These are phyloP conservation scores for Blastocystis sp. DNA, from an alignment of 352 stramenopile genomes.

Conservation along the genomic window DNA sequence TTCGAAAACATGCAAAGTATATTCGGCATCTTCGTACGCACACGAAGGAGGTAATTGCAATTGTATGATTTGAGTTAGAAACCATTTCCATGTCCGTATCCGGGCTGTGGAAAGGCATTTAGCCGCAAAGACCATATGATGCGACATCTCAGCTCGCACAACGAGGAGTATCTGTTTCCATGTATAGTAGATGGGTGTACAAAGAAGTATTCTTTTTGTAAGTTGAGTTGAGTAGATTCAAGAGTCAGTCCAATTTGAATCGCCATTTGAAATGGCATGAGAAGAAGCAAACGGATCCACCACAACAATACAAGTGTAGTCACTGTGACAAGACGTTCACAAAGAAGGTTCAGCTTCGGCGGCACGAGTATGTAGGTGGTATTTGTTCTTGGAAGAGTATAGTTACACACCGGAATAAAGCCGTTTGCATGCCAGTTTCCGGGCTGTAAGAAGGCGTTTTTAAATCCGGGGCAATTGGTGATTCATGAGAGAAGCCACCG, in stretches of 20 bases:
- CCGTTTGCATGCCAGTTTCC: constrained; percentile 24
- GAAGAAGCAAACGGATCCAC: background rate
- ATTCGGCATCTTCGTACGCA: constrained; percentile 16
- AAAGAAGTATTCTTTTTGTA: background rate
- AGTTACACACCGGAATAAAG: constrained; percentile 44
- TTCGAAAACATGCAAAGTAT: constrained; percentile 33
- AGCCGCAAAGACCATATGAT: constrained; percentile 30
- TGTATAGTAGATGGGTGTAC: constrained; percentile 24
- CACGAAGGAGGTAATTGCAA: constrained; percentile 13
- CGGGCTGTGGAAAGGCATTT: constrained; percentile 27
- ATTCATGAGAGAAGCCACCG: constrained; percentile 14
- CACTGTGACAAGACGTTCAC: constrained; percentile 4
- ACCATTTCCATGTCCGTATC: constrained; percentile 33
- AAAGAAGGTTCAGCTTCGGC: constrained; percentile 28
- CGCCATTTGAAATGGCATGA: constrained; percentile 18
- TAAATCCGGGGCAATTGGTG: background rate
- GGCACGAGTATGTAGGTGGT: constrained; percentile 13
- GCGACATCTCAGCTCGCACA: constrained; percentile 6
- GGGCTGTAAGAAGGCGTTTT: constrained; percentile 11
- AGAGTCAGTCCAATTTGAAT: constrained; percentile 42
- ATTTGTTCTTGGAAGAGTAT: background rate
- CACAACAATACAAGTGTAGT: constrained; percentile 19
- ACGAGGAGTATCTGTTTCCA: background rate
- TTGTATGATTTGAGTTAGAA: background rate
- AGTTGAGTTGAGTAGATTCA: background rate